These are phyloP conservation scores for Ochromonas danica DNA, from an alignment of 108 stramenopile species.

Conservation along the genomic window DNA sequence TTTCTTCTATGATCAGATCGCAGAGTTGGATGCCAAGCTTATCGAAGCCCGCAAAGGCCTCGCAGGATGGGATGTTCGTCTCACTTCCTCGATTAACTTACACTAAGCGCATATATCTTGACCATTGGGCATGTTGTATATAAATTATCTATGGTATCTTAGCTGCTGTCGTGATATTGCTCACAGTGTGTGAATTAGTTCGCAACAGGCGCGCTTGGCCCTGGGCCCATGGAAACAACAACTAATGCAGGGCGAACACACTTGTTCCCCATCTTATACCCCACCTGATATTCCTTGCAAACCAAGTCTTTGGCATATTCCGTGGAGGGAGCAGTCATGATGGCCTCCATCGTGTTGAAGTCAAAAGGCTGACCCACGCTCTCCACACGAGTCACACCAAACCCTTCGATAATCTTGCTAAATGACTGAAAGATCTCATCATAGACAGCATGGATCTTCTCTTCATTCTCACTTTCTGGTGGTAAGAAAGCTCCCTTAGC, in stretches of 20 bases:
- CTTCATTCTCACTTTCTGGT: neutral
- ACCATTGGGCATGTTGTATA: no score
- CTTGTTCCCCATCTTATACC: conserved; percentile 7
- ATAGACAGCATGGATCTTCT: conserved; percentile 10
- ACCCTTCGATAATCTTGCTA: conserved; percentile 7
- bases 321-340: neutral
- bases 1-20: no score
- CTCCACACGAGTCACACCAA: conserved; percentile 11
- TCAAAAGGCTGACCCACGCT: conserved; percentile 22
- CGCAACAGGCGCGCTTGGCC: no score
- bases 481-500: neutral
- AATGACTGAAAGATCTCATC: neutral
- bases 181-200: no score
- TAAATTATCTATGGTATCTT: no score
- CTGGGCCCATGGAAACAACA: conserved; percentile 7
- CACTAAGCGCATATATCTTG: no score
- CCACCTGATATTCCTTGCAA: conserved; percentile 7
- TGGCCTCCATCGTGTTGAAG: conserved; percentile 11
- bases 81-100: no score
- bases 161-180: no score
- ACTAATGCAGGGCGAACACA: neutral
- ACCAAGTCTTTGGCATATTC: conserved; percentile 1
- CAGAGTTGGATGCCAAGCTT: no score
- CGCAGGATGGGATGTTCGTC: no score
- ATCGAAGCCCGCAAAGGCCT: no score